Conservation (phyloP, 1,139 yeast species). For the Ashbya aceris region DNA sequence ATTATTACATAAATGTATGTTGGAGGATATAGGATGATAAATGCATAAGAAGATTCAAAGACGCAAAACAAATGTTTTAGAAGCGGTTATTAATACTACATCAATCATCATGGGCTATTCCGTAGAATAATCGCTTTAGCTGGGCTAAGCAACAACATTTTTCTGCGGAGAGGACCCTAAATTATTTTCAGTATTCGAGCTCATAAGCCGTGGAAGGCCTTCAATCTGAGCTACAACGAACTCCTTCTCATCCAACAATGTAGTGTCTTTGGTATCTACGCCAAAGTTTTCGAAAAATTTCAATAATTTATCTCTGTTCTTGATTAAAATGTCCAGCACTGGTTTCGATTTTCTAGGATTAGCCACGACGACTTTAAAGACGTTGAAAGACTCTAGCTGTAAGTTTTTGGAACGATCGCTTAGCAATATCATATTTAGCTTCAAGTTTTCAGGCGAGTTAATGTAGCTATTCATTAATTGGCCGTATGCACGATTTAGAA, state of each 20-base stretch:
- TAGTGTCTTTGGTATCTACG: conserved; percentile 50
- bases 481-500: conserved; percentile 67
- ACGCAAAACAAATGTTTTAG: background rate
- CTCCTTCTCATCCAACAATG: conserved; percentile 69
- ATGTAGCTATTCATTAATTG: conserved; percentile 68
- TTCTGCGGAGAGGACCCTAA: conserved; percentile 12
- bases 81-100: background rate
- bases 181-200: conserved; percentile 19
- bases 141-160: conserved; percentile 4
- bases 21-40: conserved; percentile 12
- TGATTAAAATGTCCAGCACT: conserved; percentile 68
- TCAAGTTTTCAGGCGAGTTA: conserved; percentile 71
- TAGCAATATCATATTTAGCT: conserved; percentile 73
- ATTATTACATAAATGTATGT: conserved; percentile 19
- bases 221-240: conserved; percentile 70
- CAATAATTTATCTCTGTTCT: conserved; percentile 70
- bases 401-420: conserved; percentile 85
- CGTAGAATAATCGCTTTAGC: background rate
- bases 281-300: conserved; percentile 62
- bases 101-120: background rate
- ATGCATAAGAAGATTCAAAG: too few relatives aligned
- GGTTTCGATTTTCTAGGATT: conserved; percentile 84
- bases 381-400: conserved; percentile 84
- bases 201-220: conserved; percentile 47
- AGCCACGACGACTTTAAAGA: conserved; percentile 88